Evolutionary conservation across 2,329 filamentous ascomycete genomes (phyloP), one percentile per base, ranked within the genome.

Genomic region (Monosporascus sp.): DNA sequence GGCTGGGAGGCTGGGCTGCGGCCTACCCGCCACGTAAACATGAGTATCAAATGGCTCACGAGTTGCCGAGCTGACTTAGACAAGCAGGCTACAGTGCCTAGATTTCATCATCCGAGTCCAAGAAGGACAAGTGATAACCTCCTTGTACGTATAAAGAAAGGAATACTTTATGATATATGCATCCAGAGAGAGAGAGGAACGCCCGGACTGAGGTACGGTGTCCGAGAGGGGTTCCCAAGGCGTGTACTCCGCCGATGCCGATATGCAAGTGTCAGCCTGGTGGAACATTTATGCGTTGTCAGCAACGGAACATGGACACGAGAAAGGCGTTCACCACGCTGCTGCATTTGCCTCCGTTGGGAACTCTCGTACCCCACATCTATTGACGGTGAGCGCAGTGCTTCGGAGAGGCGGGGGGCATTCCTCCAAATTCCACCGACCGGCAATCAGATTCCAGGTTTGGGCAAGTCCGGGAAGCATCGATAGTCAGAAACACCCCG

Each of bases 341-440:
- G 43, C 25, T 18, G 24, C 43, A 46, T 46, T 31, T 14, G 43
- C 24, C 43, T 46, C 24, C 43, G 22, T 15, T 20, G 43, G 24
- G 24, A 24, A 25, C 22, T 22, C 45, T 49, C 52, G 49, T 50
- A 53, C 27, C 39, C 41, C 51, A 51, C 57, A 61, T 60, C 59
- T 60, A 58, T 56, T 61, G 55, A 60, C 57, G 57, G 59, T 60
- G 59, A 59, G 54, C 24, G 39, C 39, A 46, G 53, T 39, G 47
- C 39, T 22, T 45, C 37, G 41, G 35, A 53, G 54, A 47, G 53
- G 59, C 52, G 54, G 50, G 50, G 31, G 41, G 25, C 49, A 54
- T 50, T 51, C 51, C 53, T 44, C 46, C 49, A 48, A 50, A 56
- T 56, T 49, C 46, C 50, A n/a, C 51, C 54, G 48, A 50, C 52